Evolutionary conservation across 2,329 filamentous ascomycete genomes (phyloP).

Genomic region (Penicillium occitanis): DNA sequence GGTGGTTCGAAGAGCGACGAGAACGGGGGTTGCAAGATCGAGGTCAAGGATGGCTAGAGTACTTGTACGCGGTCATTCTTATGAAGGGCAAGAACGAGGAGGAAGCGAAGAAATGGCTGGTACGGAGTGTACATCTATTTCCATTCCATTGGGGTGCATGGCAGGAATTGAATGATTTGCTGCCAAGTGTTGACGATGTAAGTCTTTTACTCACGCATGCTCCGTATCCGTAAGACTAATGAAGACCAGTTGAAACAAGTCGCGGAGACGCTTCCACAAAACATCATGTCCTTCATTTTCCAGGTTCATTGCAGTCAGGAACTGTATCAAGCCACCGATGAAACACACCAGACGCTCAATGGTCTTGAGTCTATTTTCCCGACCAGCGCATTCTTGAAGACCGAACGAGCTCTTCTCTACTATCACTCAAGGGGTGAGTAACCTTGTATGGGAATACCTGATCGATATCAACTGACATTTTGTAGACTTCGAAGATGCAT

Average conservation of each 20-base stretch:
- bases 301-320: conserved; percentile 88
- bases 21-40: conserved; percentile 60
- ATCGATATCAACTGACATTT: neutral
- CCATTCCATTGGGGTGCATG: conserved; percentile 98
- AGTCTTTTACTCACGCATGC: conserved; percentile 34
- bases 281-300: conserved; percentile 92
- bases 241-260: conserved; percentile 65
- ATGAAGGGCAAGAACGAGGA: conserved; percentile 88
- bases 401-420: conserved; percentile 80
- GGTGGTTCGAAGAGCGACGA: conserved; percentile 72
- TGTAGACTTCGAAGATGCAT: conserved; percentile 62
- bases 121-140: conserved; percentile 82
- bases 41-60: conserved; percentile 89
- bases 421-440: conserved; percentile 75
- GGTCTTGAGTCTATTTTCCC: conserved; percentile 85
- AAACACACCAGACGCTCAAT: conserved; percentile 70
- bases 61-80: conserved; percentile 79
- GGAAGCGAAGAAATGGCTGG: conserved; percentile 79
- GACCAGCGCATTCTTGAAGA: conserved; percentile 81
- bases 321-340: conserved; percentile 79
- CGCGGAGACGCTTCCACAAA: conserved; percentile 72
- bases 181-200: conserved; percentile 79
- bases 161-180: conserved; percentile 82
- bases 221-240: conserved; percentile 24
- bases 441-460: neutral